Base-by-base conservation (phyloP, 805 yeast species). In the Yamadazyma akitaensis region DNA sequence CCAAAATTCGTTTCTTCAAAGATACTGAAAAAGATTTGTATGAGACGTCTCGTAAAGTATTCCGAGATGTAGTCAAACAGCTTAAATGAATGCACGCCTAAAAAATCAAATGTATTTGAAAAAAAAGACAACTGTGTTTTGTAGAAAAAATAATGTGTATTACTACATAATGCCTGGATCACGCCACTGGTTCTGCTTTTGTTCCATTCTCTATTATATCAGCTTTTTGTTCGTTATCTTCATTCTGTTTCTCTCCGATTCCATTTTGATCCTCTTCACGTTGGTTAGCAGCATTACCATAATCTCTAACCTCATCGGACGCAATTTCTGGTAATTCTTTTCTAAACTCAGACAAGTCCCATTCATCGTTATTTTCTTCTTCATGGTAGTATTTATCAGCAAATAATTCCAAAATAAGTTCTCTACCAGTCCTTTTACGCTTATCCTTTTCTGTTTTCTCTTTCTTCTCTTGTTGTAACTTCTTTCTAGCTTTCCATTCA, bases 401-500 rank as follows among this genome's bases (percentile, higher is more conserved):
- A 62, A 75, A 82, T 64, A 80, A 77, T 66, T 79, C 78, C 65
- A 79, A 69, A 41, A 87, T 75, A 43, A 84, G 68, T 64, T 87
- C 91, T 62, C 77, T 80, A 54, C 96, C 96, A 7, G 84, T 77
- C 72, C 77, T 62, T 75, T 81, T 34, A 70, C 75, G 11, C 51
- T 49, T 50, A 56, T 59, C 50, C 57, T 64, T 42, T 59, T 63
- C 51, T 57, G 63, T 49, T 47, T 59, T 66, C 30, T 62, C 65
- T 47, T 63, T 63, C 50, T 67, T 70, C 37, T 74, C 69, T 67
- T 75, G 83, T 64, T 79, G 78, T 49, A 78, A 78, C 50, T 70
- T 68, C 56, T 89, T 90, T 50, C 81, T 79, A 54, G 68, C 62
- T 69, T 91, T 90, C 98, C 99, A 94, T 59, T 77, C 78, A 28